Base-by-base conservation (phyloP, 1,284 basidiomycete species). In the Ustilago bromivora region DNA sequence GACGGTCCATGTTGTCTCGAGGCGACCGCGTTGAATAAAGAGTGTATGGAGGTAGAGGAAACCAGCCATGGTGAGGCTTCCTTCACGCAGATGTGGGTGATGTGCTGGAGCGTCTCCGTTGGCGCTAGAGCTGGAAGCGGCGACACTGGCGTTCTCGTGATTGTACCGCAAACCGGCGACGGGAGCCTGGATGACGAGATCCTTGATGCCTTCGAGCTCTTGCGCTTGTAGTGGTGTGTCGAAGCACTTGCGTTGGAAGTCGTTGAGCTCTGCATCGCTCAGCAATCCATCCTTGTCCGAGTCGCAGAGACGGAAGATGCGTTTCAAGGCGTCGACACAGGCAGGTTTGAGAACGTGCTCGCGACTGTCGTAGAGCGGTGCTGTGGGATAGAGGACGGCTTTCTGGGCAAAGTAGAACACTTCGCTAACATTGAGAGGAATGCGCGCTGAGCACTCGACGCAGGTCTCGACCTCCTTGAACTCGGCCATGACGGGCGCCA, bases 331-430 rank as follows among this genome's bases (percentile, higher is more conserved):
- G 61, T 92, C 91, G 41, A 93, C 89, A 84, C 95, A 98, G 61
- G 94, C 93, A 8, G 94, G 94, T 89, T 98, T 98, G 57, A 85
- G 78, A 7, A 77, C 77, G 87, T 98, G 96, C 83, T 97, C 94
- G 84, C 95, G 89, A 8, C 95, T 97, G 87, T 99, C 96, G 87
- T 99, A 99, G 31, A 99, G 88, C 4, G 96, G 96, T 8, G 97
- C 96, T 6, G 96, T 97, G 1, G 97, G 96, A 86, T 98, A 95
- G 17, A 98, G 89, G 32, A 99, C 97, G 6, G 97, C 97, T 86
- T 98, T 98, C 87, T 98, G 96, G 0, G 97, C 96, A 87, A 98
- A 98, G 87, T 97, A 98, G 88, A 99, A 97, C n/a, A 98, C 94
- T 87, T 98, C 96, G 36, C 95, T 96, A 57, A 99, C 93, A 87